Percentiles rank a stretch among this genome's conserved stretches.
Evolutionary conservation across 2,329 filamentous ascomycete genomes (phyloP).

Genomic region (Apiospora hydei): DNA sequence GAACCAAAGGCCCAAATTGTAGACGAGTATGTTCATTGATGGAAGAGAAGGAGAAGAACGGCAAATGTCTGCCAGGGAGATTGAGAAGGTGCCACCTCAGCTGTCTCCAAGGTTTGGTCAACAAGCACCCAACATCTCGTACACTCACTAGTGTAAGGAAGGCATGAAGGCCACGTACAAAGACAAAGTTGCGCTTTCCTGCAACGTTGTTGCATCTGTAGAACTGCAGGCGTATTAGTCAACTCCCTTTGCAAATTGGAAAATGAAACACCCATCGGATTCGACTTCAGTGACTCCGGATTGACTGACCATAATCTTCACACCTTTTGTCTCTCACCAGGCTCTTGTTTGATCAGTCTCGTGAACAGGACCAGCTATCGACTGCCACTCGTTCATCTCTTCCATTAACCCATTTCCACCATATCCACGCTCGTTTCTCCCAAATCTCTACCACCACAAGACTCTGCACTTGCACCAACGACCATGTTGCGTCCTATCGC

Average conservation of each 20-base stretch:
- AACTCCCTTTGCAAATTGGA: not conserved
- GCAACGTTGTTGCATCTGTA: too few species aligned
- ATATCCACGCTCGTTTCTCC: not conserved
- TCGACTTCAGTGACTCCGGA: not conserved
- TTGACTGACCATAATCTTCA: not conserved
- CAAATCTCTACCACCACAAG: not conserved
- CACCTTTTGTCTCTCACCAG: not conserved
- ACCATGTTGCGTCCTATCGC: not conserved
- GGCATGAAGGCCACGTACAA: not conserved
- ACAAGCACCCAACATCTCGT: not conserved
- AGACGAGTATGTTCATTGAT: not conserved
- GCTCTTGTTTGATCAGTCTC: not conserved
- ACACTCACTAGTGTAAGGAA: not conserved
- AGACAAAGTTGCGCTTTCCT: not conserved
- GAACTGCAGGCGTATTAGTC: not conserved
- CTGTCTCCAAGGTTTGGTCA: not conserved
- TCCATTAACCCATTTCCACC: not conserved
- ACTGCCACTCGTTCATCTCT: not conserved
- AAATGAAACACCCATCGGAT: not conserved
- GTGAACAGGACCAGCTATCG: not conserved
- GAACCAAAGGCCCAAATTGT: constrained; percentile 15
- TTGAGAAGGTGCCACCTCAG: not conserved
- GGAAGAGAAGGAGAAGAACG: not conserved
- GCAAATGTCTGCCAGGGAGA: not conserved
- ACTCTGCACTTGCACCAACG: not conserved